These are phyloP conservation scores for Nemania bipapillata DNA, from an alignment of 2,329 filamentous ascomycete genomes.

Conservation along the genomic window DNA sequence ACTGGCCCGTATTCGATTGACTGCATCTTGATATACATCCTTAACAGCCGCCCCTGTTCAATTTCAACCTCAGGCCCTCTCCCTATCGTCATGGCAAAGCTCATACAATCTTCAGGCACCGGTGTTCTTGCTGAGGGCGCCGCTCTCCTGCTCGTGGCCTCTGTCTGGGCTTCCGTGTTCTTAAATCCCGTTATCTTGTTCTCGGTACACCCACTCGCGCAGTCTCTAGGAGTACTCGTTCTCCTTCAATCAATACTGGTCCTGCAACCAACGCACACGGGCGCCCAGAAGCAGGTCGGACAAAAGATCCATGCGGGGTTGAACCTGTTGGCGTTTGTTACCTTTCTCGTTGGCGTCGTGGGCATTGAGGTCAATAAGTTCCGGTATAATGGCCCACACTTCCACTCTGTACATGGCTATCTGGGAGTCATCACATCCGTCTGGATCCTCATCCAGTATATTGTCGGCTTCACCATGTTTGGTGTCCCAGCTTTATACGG, in stretches of 20 bases:
- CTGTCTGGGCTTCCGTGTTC: conserved; percentile 83
- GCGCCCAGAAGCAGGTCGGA: conserved; percentile 74
- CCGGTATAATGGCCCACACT: conserved; percentile 72
- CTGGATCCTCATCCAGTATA: conserved; percentile 75
- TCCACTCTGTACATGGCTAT: conserved; percentile 82
- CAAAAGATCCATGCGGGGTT: conserved; percentile 74
- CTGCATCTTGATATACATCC: neutral
- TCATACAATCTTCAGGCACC: conserved; percentile 70
- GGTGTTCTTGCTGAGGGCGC: conserved; percentile 83
- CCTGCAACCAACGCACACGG: conserved; percentile 85
- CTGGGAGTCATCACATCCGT: conserved; percentile 82
- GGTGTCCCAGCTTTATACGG: conserved; percentile 79
- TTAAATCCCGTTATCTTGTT: conserved; percentile 78
- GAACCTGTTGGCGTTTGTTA: conserved; percentile 71
- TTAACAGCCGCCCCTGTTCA: conserved; percentile 8
- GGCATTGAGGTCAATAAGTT: conserved; percentile 89
- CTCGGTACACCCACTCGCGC: conserved; percentile 83
- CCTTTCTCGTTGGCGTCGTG: conserved; percentile 72
- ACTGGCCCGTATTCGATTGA: neutral
- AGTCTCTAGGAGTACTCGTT: conserved; percentile 74
- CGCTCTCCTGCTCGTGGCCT: conserved; percentile 75
- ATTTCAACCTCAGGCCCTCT: conserved; percentile 5
- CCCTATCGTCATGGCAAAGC: conserved; percentile 46
- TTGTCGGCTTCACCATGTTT: conserved; percentile 86
- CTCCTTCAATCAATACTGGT: conserved; percentile 83